Percentiles rank a stretch among this genome's conserved stretches.
Conservation (phyloP, 495 filamentous ascomycete genomes). For the Neurospora pannonica region DNA sequence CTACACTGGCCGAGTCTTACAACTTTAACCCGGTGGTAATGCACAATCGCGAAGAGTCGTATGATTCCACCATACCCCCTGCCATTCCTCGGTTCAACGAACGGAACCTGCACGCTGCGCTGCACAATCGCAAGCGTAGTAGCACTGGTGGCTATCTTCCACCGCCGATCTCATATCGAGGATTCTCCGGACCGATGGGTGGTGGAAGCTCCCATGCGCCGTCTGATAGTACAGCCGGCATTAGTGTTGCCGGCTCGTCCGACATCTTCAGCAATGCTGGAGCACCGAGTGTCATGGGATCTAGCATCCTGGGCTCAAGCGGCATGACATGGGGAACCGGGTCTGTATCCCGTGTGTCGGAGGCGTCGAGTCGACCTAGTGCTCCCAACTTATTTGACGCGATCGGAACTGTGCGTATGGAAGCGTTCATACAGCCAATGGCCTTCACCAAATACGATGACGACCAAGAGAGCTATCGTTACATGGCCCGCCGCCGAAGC, state of each 20-base stretch:
- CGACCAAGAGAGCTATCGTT: slow-evolving; percentile 37
- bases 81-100: slow-evolving; percentile 67
- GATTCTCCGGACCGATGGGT: slow-evolving; percentile 54
- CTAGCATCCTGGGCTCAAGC: slow-evolving; percentile 27
- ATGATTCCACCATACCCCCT: slow-evolving; percentile 62
- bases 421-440: slow-evolving; percentile 73
- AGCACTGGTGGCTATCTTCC: slow-evolving; percentile 65
- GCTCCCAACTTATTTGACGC: slow-evolving; percentile 58
- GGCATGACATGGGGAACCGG: slow-evolving; percentile 33
- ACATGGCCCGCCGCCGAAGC: slow-evolving; percentile 32
- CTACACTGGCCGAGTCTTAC: slow-evolving; percentile 12
- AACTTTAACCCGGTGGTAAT: background rate
- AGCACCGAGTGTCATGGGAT: slow-evolving; percentile 18
- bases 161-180: slow-evolving; percentile 58
- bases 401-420: slow-evolving; percentile 91
- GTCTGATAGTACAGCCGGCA: slow-evolving; percentile 41
- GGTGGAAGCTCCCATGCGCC: slow-evolving; percentile 32
- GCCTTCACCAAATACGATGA: slow-evolving; percentile 34
- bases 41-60: slow-evolving; percentile 29
- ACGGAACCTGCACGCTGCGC: slow-evolving; percentile 24
- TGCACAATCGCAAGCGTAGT: slow-evolving; percentile 73
- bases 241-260: slow-evolving; percentile 46
- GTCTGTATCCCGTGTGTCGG: slow-evolving; percentile 46
- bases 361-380: slow-evolving; percentile 46
- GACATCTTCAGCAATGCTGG: slow-evolving; percentile 43